Conservation (phyloP, 495 filamentous ascomycete species). For the Margaritispora aquatica region DNA sequence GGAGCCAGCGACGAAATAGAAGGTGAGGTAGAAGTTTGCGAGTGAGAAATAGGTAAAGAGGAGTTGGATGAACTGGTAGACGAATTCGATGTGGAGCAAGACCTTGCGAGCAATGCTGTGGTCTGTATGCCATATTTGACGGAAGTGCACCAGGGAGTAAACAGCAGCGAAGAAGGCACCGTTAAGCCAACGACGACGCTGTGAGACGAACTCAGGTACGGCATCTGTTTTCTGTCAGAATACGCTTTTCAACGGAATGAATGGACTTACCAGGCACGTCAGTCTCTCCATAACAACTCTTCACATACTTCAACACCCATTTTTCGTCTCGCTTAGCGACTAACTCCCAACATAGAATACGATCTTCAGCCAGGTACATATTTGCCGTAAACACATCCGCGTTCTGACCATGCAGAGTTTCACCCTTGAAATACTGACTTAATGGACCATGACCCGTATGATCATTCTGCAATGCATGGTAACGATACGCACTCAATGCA, state of each 20-base stretch:
- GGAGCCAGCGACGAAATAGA: conserved; percentile 98
- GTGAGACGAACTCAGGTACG: conserved; percentile 91
- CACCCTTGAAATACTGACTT: conserved; percentile 99
- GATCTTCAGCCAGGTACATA: conserved; percentile 98
- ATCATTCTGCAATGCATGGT: conserved; percentile 96
- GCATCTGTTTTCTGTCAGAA: conserved; percentile 43
- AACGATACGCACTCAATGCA: conserved; percentile 90
- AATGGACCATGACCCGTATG: conserved; percentile 90
- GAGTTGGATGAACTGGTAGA: conserved; percentile 88
- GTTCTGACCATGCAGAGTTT: conserved; percentile 92
- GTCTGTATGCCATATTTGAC: conserved; percentile 89
- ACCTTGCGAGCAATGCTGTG: conserved; percentile 86
- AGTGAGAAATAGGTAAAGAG: conserved; percentile 97
- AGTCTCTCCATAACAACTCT: conserved; percentile 90
- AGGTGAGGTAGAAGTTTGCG: conserved; percentile 97
- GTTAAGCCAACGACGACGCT: conserved; percentile 94
- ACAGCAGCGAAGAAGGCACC: conserved; percentile 98
- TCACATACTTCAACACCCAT: conserved; percentile 98
- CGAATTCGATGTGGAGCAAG: conserved; percentile 88
- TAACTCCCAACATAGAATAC: conserved; percentile 98
- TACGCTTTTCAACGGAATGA: background rate
- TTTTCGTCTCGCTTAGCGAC: conserved; percentile 91
- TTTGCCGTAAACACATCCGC: conserved; percentile 99
- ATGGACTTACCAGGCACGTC: conserved; percentile 84
- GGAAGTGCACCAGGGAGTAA: conserved; percentile 92